Evolutionary conservation across 2,329 filamentous ascomycete species (phyloP).

Genomic region (Fusarium sp.): DNA sequence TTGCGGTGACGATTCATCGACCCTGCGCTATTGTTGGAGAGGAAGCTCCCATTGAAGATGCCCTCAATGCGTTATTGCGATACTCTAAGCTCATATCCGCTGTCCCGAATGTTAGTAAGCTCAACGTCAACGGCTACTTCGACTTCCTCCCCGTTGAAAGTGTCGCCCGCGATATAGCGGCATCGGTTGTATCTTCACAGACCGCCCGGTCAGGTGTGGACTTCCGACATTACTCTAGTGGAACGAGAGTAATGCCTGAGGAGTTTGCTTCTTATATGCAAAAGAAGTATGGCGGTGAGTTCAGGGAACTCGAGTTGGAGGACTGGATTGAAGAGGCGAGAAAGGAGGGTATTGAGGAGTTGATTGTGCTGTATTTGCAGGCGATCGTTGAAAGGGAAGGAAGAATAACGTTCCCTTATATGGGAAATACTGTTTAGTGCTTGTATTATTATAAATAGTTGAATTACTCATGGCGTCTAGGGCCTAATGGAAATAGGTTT

Average conservation of each 20-base stretch:
- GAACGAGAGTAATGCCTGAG: neutral
- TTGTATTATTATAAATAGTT: no score
- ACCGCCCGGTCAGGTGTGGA: neutral
- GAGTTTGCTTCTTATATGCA: slow-evolving; percentile 1
- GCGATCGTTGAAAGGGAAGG: neutral
- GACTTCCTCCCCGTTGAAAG: slow-evolving; percentile 1
- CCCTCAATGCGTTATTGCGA: slow-evolving; percentile 4
- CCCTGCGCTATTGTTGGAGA: slow-evolving; percentile 1
- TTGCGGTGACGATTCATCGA: neutral
- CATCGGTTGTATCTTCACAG: neutral
- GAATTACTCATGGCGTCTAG: no score
- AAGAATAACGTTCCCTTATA: neutral
- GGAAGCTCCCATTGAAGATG: slow-evolving; percentile 1
- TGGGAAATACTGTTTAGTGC: neutral
- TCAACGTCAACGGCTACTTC: neutral
- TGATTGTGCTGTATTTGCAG: slow-evolving; percentile 7
- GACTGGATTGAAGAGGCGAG: neutral
- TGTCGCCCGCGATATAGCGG: neutral
- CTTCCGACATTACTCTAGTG: slow-evolving; percentile 1
- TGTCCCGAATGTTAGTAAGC: neutral
- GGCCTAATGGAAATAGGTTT: no score
- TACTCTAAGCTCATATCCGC: slow-evolving; percentile 1
- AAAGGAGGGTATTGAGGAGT: neutral
- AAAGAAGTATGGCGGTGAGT: neutral
- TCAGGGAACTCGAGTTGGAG: neutral